Base-by-base conservation (phyloP, 2,329 filamentous ascomycete species). In the Cryphonectria naterciae region DNA sequence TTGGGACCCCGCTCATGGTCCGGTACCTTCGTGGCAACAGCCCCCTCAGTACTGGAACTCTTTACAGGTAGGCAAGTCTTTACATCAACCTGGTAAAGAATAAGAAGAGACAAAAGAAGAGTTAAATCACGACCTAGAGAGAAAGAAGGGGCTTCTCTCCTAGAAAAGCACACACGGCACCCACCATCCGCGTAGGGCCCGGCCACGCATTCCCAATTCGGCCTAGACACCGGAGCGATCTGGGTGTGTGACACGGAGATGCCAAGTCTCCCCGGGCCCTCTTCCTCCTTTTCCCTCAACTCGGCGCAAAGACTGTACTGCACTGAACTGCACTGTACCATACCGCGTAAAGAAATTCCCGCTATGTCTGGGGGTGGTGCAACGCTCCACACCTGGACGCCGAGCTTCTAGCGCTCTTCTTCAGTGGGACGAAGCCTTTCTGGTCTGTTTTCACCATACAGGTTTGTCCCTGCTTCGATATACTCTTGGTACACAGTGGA, bases 321-420 rank as follows among this genome's bases (percentile, higher is more conserved):
- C 11, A 39, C 37, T 39, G 37, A 4, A 39, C 37, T 32, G 8
- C 10, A 11, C 37, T 39, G 37, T 13, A 39, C 41, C 15, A 43
- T 17, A 46, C 43, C 43, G 6, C 43, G 17, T 46, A 19, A 19
- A 46, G 43, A 19, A 46, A 46, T 46, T 49, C 22, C 19, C 46
- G 22, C 46, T n/a, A 28, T 3, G 25, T 32, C 52, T 56, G 11
- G 25, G 32, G 52, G 13, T 56, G 52, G 52, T 25, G 52, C 52
- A 3, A 11, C 52, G 52, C 52, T 15, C 52, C 25, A 15, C n/a
- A 15, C 52, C 52, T 28, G 2, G n/a, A 28, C 25, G 25, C 17
- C 52, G 11, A 56, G 52, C 52, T 56, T 56, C 52, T 56, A 56
- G 52, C 52, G 52, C 52, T 17, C 25, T 56, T 56, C 52, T 49